Evolutionary conservation across 306 rosid genomes (phyloP), one percentile per base, ranked within the genome.

Genomic region (Citrullus colocynthis): DNA sequence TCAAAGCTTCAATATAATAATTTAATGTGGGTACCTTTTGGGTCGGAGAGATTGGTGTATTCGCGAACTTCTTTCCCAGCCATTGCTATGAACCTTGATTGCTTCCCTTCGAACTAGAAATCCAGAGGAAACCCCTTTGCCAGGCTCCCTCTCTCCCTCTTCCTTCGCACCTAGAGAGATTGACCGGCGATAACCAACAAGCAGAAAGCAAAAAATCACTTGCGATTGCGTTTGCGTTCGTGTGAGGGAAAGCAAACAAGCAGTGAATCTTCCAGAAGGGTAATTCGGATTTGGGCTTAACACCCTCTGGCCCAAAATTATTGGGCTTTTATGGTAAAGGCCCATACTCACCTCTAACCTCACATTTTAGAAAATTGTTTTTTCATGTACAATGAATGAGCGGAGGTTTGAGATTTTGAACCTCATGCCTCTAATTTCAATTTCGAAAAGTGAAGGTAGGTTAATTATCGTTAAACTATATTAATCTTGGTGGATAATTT

Each of bases 21-120:
- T 32, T 1, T 16, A 32, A 69, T 65, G 39, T 0, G 75, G 70
- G 21, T 24, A 88, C 98, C 98, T 88, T 95, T 95, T 6, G 98
- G 98, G 88, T 95, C 97, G 75, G 89, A 90, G 81, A 95, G 98
- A 84, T 95, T 95, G 83, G 98, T 95, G 89, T 95, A 95, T 79
- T 95, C 98, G 37, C 98, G 96, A 85, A 95, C 98, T 85, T 95
- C 98, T 83, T 97, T 95, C 36, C 98, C 98, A 3, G 98, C 92
- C 98, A 95, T 95, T 63, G 79, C 16, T 21, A 42, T 15, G 41
- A 77, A 42, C 60, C 52, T 44, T 0, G 16, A 21, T 45, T 8
- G 3, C 32, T 41, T 45, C 20, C 36, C 18, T 48, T 6, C 2
- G 11, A 30, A 77, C 56, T 18, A 24, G 30, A 77, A 76, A 76